Evolutionary conservation across 345 rosid genomes (phyloP), one percentile per base, ranked within the genome.

Genomic region (Abelmoschus esculentus): DNA sequence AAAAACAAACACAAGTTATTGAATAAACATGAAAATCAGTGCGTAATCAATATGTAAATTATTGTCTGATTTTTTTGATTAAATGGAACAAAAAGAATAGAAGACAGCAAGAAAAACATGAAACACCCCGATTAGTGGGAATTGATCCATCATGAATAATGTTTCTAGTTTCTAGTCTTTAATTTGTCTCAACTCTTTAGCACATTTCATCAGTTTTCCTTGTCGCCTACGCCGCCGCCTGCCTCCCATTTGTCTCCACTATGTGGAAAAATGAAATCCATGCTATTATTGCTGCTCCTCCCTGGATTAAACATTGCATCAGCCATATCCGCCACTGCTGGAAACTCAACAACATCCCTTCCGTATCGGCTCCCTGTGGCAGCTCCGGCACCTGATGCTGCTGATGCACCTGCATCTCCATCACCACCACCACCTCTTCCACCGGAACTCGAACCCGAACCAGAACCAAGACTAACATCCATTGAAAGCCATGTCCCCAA

Each of bases 221-320:
- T 61, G 47, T 61, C 66, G 10, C 66, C 66, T 2, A 13, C 22
- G 5, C 66, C 66, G 6, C 26, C 26, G 26, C 36, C 36, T 4
- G 29, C 67, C 13, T 63, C 34, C 52, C 52, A 40, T 63, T 63
- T 63, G 52, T 63, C 52, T n/a, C 80, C 83, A 72, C 34, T 44
- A 47, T 76, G 49, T 55, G 82, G 38, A 75, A 86, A 86, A 50
- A 86, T 66, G 6, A 82, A 69, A 9, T 89, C 91, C 83, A 89
- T 83, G 81, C 82, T 85, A 4, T 82, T 81, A 72, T 77, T 77
- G 62, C 85, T 85, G 44, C 86, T 83, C 72, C 86, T 83, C 0
- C 89, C 86, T 0, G 86, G 80, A 66, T 86, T 86, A 26, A 89
- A 89, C 86, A 86, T 83, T 0, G 54, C 83, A 69, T 86, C 87